Evolutionary conservation across 306 rosid genomes (phyloP), one percentile per base, ranked within the genome.

Genomic region (Myrica gale): DNA sequence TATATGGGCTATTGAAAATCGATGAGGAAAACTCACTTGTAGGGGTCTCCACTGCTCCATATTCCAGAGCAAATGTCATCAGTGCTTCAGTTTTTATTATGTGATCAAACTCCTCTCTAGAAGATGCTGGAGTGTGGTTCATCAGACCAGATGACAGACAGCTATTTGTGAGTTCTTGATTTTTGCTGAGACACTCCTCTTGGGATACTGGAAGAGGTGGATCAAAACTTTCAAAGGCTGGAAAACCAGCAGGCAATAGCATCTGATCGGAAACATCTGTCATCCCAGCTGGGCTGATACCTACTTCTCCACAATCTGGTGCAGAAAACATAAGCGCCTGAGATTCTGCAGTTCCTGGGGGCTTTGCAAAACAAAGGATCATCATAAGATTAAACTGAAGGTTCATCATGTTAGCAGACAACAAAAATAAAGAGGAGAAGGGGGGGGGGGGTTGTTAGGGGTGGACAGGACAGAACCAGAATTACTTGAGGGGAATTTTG

Each of bases 341-440:
- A 67, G 96, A 84, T 79, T 95, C 98, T 0, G 96, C 88, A 81
- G 97, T 88, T 92, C 98, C 98, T 82, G 98, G 98, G 87, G 98
- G 98, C 98, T 94, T 84, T 78, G 51, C 78, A 84, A 87, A 73
- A 85, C 70, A 89, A 85, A 82, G 80, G 45, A 78, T 69, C 52
- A 75, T 56, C 65, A 74, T 82, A 74, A 87, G 79, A 80, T 48
- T 60, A 58, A 58, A 53, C 10, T 53, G 5, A 74, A 52, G 47
- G 8, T 16, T 57, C 56, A 56, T 58, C 67, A 77, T 43, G 20
- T 26, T 54, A 73, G 48, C 69, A 15, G 26, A 41, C 11, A 41
- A 66, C 15, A 48, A 66, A 16, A 41, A 41, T 42, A 66, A 43
- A 21, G 23, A 70, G 9, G 48, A 32, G 15, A 23, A 9, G 2